Evolutionary conservation across 352 stramenopile genomes (phyloP), one percentile per base, ranked within the genome.

Genomic region (Phytophthora colocasiae): DNA sequence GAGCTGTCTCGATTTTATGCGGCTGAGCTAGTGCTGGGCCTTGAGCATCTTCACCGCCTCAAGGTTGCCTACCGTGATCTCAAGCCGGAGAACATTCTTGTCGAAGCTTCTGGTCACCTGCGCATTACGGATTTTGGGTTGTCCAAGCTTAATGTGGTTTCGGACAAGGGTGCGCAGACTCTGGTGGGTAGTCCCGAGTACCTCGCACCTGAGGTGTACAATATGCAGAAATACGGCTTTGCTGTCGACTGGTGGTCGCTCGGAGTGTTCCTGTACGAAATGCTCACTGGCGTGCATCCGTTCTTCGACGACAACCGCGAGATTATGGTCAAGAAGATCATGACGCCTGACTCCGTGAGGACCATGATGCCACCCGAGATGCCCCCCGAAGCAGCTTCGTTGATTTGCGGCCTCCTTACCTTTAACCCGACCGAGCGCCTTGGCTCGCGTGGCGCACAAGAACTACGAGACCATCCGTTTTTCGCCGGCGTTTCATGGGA

Each of bases 21-120:
- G 10, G 97, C 95, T 1, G 97, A 99, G 76, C 93, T 99, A 43
- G 93, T 98, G 49, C 66, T 93, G 12, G 85, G 95, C 0, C 73
- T 99, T 12, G 95, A 99, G 55, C 85, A 99, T 73, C 84, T 99
- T 53, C 97, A 99, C 74, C 71, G 51, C 4, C 75, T 96, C 1
- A 95, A 97, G 58, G 97, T 99, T 36, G 89, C 99, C 24, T 99
- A 99, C 78, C 90, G 95, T n/a, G 94, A 98, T 68, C 74, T 99
- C 34, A 98, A 98, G 68, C 97, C 97, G 2, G 98, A 99, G 75
- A 99, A 99, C 67, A 93, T 96, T 45, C 57, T 95, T 3, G 38
- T 95, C 11, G 80, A 93, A 60, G 80, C 77, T 87, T 75, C 84
- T 45, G 98, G 97, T 1, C 97, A 99, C 69, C 75, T 99, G 29